Evolutionary conservation across 192 early-diverging fungal genomes (phyloP).

Genomic region (Umbelopsis sp.): DNA sequence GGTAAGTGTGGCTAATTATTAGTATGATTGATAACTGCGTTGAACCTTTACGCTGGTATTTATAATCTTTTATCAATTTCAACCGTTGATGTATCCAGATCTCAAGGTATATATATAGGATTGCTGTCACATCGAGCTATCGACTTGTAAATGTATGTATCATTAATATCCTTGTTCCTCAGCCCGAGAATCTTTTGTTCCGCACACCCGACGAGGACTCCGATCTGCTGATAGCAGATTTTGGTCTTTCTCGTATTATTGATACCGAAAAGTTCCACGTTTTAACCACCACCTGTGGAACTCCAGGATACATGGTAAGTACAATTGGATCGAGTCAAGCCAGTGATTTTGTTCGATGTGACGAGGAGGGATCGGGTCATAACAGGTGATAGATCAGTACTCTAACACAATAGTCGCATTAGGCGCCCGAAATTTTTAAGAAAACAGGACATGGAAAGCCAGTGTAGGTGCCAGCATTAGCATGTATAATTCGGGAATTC

Average conservation of each 20-base stretch:
- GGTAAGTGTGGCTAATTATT: conserved; percentile 35
- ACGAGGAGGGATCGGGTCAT: too few species aligned
- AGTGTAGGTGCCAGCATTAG: conserved; percentile 47
- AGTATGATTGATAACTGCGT: too few species aligned
- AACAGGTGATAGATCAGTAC: too few species aligned
- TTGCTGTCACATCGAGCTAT: neutral
- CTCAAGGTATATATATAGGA: conserved; percentile 1
- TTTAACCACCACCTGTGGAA: conserved; percentile 75
- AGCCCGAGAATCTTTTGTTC: conserved; percentile 84
- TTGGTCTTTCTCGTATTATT: conserved; percentile 75
- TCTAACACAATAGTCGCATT: conserved; percentile 17
- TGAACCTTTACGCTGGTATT: neutral
- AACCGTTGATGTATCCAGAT: neutral
- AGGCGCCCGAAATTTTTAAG: conserved; percentile 63
- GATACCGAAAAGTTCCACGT: conserved; percentile 59
- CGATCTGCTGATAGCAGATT: conserved; percentile 79
- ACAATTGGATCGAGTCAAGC: neutral
- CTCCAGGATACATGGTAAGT: conserved; percentile 78
- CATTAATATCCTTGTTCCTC: neutral
- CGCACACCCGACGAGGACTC: conserved; percentile 56
- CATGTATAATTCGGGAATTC: too few species aligned
- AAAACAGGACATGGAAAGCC: conserved; percentile 70
- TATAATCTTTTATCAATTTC: too few species aligned
- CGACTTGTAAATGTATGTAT: neutral
- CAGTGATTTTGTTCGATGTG: neutral